phyloP scores from a whole-genome alignment of 2,329 filamentous ascomycete genomes.

The Verticillium klebahnii region DNA sequence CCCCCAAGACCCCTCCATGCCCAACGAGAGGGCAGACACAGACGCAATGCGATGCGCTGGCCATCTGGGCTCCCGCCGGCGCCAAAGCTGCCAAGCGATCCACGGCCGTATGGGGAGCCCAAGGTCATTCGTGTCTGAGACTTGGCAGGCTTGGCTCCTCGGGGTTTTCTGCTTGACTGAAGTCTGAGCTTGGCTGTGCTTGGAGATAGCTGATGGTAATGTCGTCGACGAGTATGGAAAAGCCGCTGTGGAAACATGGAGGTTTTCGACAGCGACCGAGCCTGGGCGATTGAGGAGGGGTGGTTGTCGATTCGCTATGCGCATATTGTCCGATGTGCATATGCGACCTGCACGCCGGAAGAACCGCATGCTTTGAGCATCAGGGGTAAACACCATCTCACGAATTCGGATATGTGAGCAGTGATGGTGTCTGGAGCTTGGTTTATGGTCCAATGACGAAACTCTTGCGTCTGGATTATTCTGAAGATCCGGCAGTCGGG shows the following conservation, averaged over 20 bases:
- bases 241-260: background rate
- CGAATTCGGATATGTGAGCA: background rate
- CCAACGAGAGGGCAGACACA: background rate
- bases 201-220: background rate
- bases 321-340: background rate
- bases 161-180: background rate
- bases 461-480: background rate
- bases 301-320: background rate
- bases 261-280: background rate
- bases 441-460: too few relatives aligned
- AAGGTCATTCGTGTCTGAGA: background rate
- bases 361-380: background rate
- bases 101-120: too few relatives aligned
- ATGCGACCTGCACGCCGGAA: background rate
- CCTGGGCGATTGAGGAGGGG: background rate
- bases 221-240: background rate
- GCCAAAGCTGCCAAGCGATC: background rate
- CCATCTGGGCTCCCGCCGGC: background rate
- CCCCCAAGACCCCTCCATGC: background rate
- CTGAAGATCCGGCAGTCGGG: background rate
- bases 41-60: constrained; percentile 1
- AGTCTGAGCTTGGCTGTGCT: background rate
- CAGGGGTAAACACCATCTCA: background rate
- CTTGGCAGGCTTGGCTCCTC: background rate
- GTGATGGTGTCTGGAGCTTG: background rate